phyloP scores from a whole-genome alignment of 495 filamentous ascomycete species.

The Neurospora africana region DNA sequence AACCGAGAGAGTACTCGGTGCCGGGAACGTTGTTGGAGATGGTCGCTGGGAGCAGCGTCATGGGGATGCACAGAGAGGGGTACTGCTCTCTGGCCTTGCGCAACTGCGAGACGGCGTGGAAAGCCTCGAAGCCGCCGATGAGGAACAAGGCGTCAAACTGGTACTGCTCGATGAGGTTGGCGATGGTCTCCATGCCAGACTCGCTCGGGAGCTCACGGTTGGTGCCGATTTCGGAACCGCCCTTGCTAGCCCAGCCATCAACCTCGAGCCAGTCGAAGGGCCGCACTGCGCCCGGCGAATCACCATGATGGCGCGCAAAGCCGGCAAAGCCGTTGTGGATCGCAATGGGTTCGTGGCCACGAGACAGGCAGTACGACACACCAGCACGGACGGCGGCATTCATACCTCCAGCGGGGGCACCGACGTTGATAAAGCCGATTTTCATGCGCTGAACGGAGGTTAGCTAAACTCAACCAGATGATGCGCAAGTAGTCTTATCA shows the following conservation, averaged over 20 bases:
- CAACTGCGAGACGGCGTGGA: conserved; percentile 80
- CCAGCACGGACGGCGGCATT: conserved; percentile 93
- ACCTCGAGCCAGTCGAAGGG: conserved; percentile 86
- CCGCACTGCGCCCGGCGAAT: conserved; percentile 75
- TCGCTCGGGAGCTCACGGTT: conserved; percentile 85
- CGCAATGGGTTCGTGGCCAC: conserved; percentile 82
- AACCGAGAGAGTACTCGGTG: conserved; percentile 93
- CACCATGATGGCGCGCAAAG: conserved; percentile 78
- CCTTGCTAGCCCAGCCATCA: conserved; percentile 89
- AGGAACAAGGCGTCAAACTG: conserved; percentile 86
- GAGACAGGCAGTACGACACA: conserved; percentile 89
- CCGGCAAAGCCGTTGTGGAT: conserved; percentile 98
- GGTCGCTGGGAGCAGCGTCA: conserved; percentile 87
- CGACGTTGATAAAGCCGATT: conserved; percentile 92
- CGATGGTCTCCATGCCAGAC: conserved; percentile 73
- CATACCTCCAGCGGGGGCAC: conserved; percentile 97
- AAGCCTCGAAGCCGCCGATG: conserved; percentile 94
- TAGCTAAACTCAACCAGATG: conserved; percentile 5
- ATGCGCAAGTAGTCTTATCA: too few relatives aligned
- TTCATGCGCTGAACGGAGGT: conserved; percentile 58
- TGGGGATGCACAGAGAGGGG: conserved; percentile 82
- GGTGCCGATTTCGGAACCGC: conserved; percentile 94
- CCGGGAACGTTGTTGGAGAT: conserved; percentile 98
- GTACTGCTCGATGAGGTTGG: conserved; percentile 74
- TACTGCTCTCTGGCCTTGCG: conserved; percentile 68